These are phyloP conservation scores for Neltuma alba DNA, from an alignment of 306 rosid genomes.

Conservation along the genomic window DNA sequence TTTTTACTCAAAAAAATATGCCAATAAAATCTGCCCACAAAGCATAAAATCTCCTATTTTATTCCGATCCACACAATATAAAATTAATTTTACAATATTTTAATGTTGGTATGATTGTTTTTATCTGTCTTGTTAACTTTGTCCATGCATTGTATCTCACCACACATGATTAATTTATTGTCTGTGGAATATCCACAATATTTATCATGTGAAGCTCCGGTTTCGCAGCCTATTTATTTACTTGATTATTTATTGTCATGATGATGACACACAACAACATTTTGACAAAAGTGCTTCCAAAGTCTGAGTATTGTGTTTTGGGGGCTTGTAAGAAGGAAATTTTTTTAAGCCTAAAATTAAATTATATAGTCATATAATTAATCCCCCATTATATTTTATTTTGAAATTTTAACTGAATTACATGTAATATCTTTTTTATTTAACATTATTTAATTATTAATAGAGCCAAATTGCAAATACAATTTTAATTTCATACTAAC, in stretches of 20 bases:
- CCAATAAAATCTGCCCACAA: constrained; percentile 34
- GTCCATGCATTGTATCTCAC: not conserved
- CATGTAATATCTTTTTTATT: not conserved
- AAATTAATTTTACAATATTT: not conserved
- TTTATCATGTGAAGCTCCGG: not conserved
- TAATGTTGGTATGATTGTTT: not conserved
- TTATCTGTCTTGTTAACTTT: not conserved
- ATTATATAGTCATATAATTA: not conserved
- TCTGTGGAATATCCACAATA: not conserved
- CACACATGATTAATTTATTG: not conserved
- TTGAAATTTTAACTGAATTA: not conserved
- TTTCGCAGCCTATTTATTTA: not conserved
- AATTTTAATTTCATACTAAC: not conserved
- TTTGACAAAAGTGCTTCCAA: not conserved
- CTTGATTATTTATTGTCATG: not conserved
- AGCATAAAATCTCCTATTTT: constrained; percentile 46
- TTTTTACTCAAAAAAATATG: constrained; percentile 4
- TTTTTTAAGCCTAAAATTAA: too few relatives aligned
- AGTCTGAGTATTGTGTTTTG: not conserved
- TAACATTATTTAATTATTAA: not conserved
- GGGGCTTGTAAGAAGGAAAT: too few relatives aligned
- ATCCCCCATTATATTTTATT: not conserved
- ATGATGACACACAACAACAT: not conserved
- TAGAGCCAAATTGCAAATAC: not conserved
- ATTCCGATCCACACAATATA: not conserved